Percentiles rank a stretch among this genome's conserved stretches.
Evolutionary conservation across 371 early-diverging fungal genomes (phyloP).

Genomic region (Homolaphlyctis polyrhiza): DNA sequence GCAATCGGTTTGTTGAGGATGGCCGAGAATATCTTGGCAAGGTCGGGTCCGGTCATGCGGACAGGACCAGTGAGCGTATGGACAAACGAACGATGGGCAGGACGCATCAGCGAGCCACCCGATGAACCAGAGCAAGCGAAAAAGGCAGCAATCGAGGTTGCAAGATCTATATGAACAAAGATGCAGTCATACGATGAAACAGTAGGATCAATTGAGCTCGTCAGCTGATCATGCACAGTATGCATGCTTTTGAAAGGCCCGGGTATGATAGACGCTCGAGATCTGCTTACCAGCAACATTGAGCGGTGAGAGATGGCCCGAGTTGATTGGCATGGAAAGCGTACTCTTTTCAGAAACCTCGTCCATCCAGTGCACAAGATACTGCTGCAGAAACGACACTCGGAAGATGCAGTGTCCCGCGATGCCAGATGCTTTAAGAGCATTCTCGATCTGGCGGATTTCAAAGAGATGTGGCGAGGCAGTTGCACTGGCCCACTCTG

Average conservation of each 20-base stretch:
- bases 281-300: not conserved
- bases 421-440: not conserved
- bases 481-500: not conserved
- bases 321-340: not conserved
- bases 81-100: not conserved
- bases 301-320: not conserved
- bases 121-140: no score
- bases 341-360: not conserved
- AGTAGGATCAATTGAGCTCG: no score
- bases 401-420: constrained; percentile 4
- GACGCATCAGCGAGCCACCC: not conserved
- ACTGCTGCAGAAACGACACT: not conserved
- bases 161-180: constrained; percentile 1
- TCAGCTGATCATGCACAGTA: no score
- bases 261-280: no score
- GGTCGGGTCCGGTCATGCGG: not conserved
- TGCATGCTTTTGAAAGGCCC: no score
- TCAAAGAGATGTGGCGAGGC: not conserved
- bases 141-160: not conserved
- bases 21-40: not conserved
- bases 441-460: not conserved
- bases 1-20: not conserved
- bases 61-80: not conserved
- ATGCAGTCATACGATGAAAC: no score
- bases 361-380: not conserved